Conservation (phyloP, 768 basidiomycete species). For the Leucosporidium scottii region DNA sequence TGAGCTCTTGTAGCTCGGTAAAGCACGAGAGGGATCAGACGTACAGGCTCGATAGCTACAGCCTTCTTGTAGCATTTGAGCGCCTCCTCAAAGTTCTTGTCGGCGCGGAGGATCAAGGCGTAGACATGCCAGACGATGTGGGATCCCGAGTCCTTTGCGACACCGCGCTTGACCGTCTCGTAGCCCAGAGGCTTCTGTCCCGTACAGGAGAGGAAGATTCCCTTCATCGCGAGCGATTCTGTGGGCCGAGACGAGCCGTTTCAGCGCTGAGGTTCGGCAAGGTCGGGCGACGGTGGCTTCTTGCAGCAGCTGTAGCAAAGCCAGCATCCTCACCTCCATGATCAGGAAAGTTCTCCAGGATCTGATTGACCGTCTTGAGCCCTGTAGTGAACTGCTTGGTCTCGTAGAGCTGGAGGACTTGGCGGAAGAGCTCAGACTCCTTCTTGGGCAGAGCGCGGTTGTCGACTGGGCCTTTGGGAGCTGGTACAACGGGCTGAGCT, state of each 20-base stretch:
- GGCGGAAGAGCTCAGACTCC: constrained; percentile 24
- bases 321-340: constrained; percentile 67
- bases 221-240: constrained; percentile 98
- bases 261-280: too few relatives aligned
- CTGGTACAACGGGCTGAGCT: neutral
- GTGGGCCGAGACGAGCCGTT: neutral
- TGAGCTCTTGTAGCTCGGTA: neutral
- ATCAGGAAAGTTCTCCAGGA: constrained; percentile 89
- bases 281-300: neutral
- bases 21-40: neutral
- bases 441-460: constrained; percentile 19
- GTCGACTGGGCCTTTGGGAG: neutral
- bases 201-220: constrained; percentile 73
- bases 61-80: constrained; percentile 87
- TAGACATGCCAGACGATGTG: constrained; percentile 99
- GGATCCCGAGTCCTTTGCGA: constrained; percentile 61
- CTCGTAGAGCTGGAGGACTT: constrained; percentile 60
- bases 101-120: constrained; percentile 85
- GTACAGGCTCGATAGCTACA: constrained; percentile 76
- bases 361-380: constrained; percentile 80
- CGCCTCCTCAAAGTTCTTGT: constrained; percentile 91
- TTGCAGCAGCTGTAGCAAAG: too few relatives aligned
- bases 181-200: constrained; percentile 72
- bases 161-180: constrained; percentile 74
- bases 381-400: constrained; percentile 80